Evolutionary conservation across 2,329 filamentous ascomycete species (phyloP).

Genomic region (Didymella sp.): DNA sequence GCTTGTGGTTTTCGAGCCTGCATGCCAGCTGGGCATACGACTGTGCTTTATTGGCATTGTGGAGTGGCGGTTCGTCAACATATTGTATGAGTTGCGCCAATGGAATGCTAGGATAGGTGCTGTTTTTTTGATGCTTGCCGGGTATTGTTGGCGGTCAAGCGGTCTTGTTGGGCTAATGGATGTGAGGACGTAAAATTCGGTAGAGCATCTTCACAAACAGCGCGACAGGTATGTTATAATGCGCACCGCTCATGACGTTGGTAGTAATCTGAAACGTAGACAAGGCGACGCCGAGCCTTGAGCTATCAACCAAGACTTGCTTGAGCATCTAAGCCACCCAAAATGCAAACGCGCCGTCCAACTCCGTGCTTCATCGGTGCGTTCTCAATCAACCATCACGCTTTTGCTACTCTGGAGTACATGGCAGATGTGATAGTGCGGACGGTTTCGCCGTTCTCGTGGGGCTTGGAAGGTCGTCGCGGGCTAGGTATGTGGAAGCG

Average conservation of each 20-base stretch:
- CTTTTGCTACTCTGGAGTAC: neutral
- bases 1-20: slow-evolving; percentile 27
- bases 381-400: neutral
- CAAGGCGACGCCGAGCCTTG: slow-evolving; percentile 31
- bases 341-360: slow-evolving; percentile 10
- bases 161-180: neutral
- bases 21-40: slow-evolving; percentile 37
- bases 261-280: slow-evolving; percentile 34
- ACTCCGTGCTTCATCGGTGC: slow-evolving; percentile 10
- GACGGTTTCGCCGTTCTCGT: neutral
- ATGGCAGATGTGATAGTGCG: neutral
- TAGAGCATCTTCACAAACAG: neutral
- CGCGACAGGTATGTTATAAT: slow-evolving; percentile 4
- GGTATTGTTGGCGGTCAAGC: neutral
- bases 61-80: slow-evolving; percentile 48
- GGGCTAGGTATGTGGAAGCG: slow-evolving; percentile 6
- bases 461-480: slow-evolving; percentile 4
- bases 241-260: slow-evolving; percentile 15
- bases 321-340: slow-evolving; percentile 30
- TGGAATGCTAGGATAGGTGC: neutral
- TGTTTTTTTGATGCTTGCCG: neutral
- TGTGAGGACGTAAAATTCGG: neutral
- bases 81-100: slow-evolving; percentile 7
- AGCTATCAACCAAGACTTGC: slow-evolving; percentile 22
- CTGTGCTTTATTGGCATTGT: slow-evolving; percentile 43